These are phyloP conservation scores for Coemansia sp. DNA, from an alignment of 192 early-diverging fungal species.

Conservation along the genomic window DNA sequence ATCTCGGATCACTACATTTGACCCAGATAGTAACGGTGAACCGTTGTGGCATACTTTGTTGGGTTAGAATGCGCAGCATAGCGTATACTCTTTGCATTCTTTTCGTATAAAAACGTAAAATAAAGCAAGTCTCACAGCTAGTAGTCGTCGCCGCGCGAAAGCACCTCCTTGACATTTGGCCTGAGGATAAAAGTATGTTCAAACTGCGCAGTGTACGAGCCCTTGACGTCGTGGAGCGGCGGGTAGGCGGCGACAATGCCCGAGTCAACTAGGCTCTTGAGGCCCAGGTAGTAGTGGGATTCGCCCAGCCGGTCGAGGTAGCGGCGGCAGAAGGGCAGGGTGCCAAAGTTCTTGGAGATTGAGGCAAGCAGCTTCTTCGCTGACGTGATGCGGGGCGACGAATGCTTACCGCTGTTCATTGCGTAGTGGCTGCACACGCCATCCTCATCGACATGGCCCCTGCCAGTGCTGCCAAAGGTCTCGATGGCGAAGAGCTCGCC, in stretches of 20 bases:
- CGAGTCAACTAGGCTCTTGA: constrained; percentile 80
- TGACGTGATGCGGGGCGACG: constrained; percentile 17
- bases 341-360: constrained; percentile 87
- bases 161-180: constrained; percentile 86
- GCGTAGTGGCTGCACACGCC: constrained; percentile 92
- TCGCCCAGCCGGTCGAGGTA: constrained; percentile 96
- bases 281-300: constrained; percentile 79
- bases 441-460: constrained; percentile 85
- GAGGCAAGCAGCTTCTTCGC: constrained; percentile 46
- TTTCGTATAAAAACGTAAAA: neutral
- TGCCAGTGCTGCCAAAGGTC: constrained; percentile 95
- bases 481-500: constrained; percentile 95
- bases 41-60: too few relatives aligned
- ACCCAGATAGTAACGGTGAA: too few relatives aligned
- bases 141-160: constrained; percentile 73
- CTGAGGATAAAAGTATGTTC: constrained; percentile 93
- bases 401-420: constrained; percentile 53
- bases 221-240: constrained; percentile 80
- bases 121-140: constrained; percentile 15
- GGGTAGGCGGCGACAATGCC: constrained; percentile 85
- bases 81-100: too few relatives aligned
- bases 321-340: constrained; percentile 90
- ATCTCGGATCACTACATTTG: too few relatives aligned
- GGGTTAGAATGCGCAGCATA: too few relatives aligned
- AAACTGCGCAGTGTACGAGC: constrained; percentile 92